A percentile compares a stretch with the other conserved stretches of the same genome.
These are phyloP conservation scores for Teunomyces pallodes DNA, from an alignment of 805 yeast species.

Conservation along the genomic window DNA sequence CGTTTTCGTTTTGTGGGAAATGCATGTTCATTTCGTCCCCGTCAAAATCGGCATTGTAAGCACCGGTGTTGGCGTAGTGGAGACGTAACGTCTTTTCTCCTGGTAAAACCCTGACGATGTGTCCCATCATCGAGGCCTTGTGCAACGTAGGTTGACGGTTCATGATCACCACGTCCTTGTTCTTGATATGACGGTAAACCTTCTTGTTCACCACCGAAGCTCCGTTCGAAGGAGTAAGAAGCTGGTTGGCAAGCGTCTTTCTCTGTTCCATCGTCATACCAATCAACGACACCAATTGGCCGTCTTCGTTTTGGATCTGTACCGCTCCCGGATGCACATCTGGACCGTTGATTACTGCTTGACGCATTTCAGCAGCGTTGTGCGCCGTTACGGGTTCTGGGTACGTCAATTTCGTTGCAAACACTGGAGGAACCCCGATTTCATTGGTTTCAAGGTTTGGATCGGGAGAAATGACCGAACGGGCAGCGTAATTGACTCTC, in stretches of 20 bases:
- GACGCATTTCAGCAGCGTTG: constrained; percentile 85
- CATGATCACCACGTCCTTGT: constrained; percentile 95
- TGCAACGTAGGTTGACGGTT: constrained; percentile 99
- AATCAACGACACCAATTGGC: constrained; percentile 71
- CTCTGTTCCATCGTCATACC: constrained; percentile 94
- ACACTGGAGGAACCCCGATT: constrained; percentile 98
- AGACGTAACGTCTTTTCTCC: constrained; percentile 95
- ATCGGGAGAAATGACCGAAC: constrained; percentile 98
- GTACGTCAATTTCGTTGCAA: constrained; percentile 90
- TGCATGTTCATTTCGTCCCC: constrained; percentile 99
- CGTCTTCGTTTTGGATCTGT: constrained; percentile 95
- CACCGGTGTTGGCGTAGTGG: constrained; percentile 98
- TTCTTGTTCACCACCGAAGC: constrained; percentile 78
- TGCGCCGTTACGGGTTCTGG: constrained; percentile 97
- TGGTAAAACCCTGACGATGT: constrained; percentile 92
- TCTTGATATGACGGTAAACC: constrained; percentile 90
- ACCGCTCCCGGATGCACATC: constrained; percentile 98
- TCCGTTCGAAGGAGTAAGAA: constrained; percentile 77
- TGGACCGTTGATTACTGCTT: constrained; percentile 97
- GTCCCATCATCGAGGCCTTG: constrained; percentile 99
- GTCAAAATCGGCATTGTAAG: constrained; percentile 97
- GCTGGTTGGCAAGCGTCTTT: constrained; percentile 90
- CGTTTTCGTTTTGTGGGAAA: constrained; percentile 97
- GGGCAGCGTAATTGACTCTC: constrained; percentile 97
- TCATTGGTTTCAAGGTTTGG: constrained; percentile 97